Conservation (phyloP, 2,329 filamentous ascomycete species). For the Xenoacremonium recifei region DNA sequence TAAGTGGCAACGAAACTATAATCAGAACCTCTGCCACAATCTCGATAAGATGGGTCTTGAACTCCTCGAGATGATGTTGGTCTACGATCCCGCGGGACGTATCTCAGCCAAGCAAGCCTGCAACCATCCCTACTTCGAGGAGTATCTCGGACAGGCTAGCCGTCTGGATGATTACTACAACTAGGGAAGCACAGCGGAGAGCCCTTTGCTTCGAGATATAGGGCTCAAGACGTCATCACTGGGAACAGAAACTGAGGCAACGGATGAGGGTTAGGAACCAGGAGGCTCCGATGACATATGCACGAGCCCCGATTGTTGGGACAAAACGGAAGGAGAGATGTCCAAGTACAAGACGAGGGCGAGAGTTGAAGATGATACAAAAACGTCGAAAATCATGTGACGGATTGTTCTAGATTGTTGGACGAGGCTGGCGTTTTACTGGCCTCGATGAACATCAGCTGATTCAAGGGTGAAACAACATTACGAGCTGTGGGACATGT, state of each 20-base stretch:
- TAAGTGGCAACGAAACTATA: conserved; percentile 77
- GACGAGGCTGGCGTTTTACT: too few species aligned
- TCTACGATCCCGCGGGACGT: conserved; percentile 83
- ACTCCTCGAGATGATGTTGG: conserved; percentile 67
- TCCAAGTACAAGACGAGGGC: too few species aligned
- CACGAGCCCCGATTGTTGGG: not conserved
- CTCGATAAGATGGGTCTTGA: conserved; percentile 73
- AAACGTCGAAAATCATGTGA: too few species aligned
- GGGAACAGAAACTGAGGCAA: not conserved
- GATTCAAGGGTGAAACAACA: too few species aligned
- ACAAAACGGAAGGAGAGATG: too few species aligned
- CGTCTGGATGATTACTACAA: not conserved
- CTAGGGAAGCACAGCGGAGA: not conserved
- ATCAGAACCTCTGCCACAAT: conserved; percentile 64
- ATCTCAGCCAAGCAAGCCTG: conserved; percentile 89
- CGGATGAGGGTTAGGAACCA: not conserved
- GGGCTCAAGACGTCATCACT: too few species aligned
- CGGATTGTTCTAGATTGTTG: too few species aligned
- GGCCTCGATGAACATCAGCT: too few species aligned
- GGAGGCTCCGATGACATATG: not conserved
- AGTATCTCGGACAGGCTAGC: not conserved
- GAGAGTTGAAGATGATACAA: too few species aligned
- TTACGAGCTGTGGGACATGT: too few species aligned
- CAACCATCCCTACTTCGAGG: conserved; percentile 76
- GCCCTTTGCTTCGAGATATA: not conserved